Evolutionary conservation across 768 basidiomycete species (phyloP).

Genomic region (Calocera cornea): DNA sequence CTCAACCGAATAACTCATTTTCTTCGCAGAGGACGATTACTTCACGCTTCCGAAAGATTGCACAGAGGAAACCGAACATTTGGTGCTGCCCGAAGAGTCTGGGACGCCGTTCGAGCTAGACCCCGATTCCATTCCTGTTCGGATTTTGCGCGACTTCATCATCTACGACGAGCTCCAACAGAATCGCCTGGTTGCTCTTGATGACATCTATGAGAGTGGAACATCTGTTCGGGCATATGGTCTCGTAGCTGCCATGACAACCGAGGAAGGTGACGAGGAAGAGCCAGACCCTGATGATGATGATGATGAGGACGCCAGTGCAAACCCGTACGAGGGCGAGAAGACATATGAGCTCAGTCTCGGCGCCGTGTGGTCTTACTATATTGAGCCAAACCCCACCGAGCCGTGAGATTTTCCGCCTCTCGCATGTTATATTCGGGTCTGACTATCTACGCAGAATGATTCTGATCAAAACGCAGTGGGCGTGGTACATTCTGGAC

Average conservation of each 20-base stretch:
- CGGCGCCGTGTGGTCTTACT: not conserved
- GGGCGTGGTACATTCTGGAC: not conserved
- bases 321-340: not conserved
- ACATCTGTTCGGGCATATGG: not conserved
- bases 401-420: not conserved
- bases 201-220: not conserved
- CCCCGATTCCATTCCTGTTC: not conserved
- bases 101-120: not conserved
- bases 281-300: not conserved
- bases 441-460: not conserved
- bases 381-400: not conserved
- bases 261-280: not conserved
- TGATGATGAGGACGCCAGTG: not conserved
- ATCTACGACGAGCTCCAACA: not conserved
- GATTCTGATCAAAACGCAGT: not conserved
- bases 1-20: not conserved
- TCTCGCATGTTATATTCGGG: not conserved
- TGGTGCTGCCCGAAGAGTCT: not conserved
- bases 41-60: not conserved
- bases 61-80: not conserved
- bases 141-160: not conserved
- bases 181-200: not conserved
- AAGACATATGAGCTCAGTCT: not conserved
- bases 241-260: not conserved
- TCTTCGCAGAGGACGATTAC: not conserved